These are phyloP conservation scores for Tripterygium wilfordii DNA, from an alignment of 177 flowering plant genomes.

Conservation along the genomic window DNA sequence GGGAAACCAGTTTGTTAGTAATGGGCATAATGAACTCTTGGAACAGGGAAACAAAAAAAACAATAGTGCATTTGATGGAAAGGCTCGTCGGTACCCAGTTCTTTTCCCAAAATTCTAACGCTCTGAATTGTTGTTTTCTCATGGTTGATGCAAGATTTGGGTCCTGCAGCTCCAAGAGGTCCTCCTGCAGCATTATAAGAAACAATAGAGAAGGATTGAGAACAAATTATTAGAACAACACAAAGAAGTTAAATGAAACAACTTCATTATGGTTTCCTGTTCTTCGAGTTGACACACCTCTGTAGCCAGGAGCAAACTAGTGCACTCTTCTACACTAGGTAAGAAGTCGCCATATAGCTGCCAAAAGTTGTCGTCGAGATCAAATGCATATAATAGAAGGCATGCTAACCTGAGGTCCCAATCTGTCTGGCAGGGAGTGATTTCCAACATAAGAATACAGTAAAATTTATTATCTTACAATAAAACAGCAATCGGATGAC, in stretches of 20 bases:
- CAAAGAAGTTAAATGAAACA: background rate
- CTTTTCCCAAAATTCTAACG: constrained; percentile 82
- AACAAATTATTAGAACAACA: background rate
- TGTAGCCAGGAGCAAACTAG: constrained; percentile 85
- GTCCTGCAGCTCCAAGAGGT: constrained; percentile 84
- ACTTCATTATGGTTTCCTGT: too few species aligned
- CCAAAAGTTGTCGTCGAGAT: constrained; percentile 85
- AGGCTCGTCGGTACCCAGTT: constrained; percentile 69
- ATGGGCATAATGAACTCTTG: too few species aligned
- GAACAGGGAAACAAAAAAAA: too few species aligned
- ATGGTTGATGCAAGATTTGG: constrained; percentile 61
- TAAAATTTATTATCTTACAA: background rate
- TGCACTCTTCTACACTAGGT: constrained; percentile 79
- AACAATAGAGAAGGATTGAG: background rate
- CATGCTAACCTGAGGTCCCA: constrained; percentile 98
- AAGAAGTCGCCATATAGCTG: constrained; percentile 90
- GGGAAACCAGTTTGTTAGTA: constrained; percentile 2
- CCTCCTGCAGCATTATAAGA: constrained; percentile 46
- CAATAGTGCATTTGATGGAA: too few species aligned
- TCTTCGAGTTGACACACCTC: constrained; percentile 75
- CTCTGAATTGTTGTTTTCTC: constrained; percentile 58
- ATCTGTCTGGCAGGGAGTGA: constrained; percentile 70
- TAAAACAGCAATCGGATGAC: too few species aligned
- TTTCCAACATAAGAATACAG: too few species aligned
- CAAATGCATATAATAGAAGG: constrained; percentile 86